Conservation (phyloP, 2,329 filamentous ascomycete species). For the Drechslerella stenobrocha region DNA sequence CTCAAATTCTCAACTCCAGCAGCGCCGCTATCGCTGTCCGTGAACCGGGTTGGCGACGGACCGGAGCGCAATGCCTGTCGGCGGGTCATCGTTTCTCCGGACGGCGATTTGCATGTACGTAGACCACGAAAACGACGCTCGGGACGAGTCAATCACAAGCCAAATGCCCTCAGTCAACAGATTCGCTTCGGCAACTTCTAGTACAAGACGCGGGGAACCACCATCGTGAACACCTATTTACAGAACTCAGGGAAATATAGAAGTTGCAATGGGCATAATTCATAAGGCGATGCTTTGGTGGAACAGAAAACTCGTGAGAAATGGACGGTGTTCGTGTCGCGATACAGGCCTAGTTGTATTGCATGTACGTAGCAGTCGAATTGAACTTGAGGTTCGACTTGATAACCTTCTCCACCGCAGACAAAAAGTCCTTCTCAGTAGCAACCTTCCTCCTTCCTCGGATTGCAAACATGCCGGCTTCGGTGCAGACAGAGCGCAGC, state of each 20-base stretch:
- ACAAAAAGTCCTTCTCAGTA: conserved; percentile 97
- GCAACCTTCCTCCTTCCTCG: conserved; percentile 93
- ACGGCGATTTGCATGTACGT: neutral
- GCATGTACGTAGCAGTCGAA: conserved; percentile 95
- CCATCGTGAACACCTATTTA: conserved; percentile 47
- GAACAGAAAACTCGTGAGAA: conserved; percentile 37
- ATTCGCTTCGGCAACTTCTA: neutral
- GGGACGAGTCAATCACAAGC: neutral
- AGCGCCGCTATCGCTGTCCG: neutral
- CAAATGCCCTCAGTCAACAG: neutral
- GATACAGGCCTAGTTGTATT: conserved; percentile 90
- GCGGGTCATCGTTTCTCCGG: conserved; percentile 6
- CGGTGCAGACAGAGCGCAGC: conserved; percentile 91
- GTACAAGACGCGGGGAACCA: conserved; percentile 17
- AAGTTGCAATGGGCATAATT: conserved; percentile 26
- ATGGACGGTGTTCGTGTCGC: too few relatives aligned
- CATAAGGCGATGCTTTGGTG: conserved; percentile 14
- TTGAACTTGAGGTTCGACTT: conserved; percentile 99
- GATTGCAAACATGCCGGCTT: conserved; percentile 97
- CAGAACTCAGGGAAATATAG: conserved; percentile 29
- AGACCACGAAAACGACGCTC: neutral
- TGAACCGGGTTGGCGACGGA: neutral
- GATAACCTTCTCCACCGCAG: conserved; percentile 98
- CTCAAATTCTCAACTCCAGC: too few relatives aligned
- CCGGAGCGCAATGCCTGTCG: neutral